Percentiles rank a stretch among this genome's conserved stretches.
Conservation (phyloP, 2,329 filamentous ascomycete genomes). For the Pseudopithomyces maydicus region DNA sequence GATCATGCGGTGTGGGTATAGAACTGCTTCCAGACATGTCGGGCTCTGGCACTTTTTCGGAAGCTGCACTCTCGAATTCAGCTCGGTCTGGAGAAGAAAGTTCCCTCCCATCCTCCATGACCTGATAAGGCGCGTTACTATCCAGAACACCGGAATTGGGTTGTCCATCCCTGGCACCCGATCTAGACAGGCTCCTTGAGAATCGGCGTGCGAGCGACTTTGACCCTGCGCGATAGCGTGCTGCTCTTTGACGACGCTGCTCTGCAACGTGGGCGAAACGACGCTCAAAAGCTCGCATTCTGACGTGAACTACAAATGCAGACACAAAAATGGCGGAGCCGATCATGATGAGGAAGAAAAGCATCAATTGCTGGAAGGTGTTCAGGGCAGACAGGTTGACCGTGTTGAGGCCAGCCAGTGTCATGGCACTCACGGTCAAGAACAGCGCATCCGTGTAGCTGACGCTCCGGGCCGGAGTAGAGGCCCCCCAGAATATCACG, state of each 20-base stretch:
- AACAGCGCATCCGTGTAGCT: slow-evolving; percentile 70
- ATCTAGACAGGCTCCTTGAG: slow-evolving; percentile 14
- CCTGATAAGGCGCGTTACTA: background rate
- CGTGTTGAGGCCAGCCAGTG: slow-evolving; percentile 70
- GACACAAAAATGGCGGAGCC: slow-evolving; percentile 72
- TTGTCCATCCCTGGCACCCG: background rate
- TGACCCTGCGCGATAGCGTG: slow-evolving; percentile 2
- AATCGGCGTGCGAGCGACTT: slow-evolving; percentile 11
- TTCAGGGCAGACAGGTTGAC: slow-evolving; percentile 68
- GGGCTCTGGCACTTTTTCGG: background rate
- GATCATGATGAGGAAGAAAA: slow-evolving; percentile 68
- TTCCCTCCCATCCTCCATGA: background rate
- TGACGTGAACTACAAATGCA: slow-evolving; percentile 65
- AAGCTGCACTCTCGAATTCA: background rate
- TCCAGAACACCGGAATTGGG: background rate
- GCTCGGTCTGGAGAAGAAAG: background rate
- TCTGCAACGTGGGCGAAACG: slow-evolving; percentile 59
- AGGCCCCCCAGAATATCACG: slow-evolving; percentile 65
- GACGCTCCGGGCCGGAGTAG: slow-evolving; percentile 57
- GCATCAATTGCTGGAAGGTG: slow-evolving; percentile 69
- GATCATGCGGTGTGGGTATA: background rate
- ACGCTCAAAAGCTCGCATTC: slow-evolving; percentile 66
- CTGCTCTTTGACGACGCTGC: slow-evolving; percentile 41
- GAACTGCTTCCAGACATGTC: background rate
- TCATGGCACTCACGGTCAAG: slow-evolving; percentile 69